Conservation (phyloP, 495 filamentous ascomycete genomes). For the Lasiosphaeriaceae sp. region DNA sequence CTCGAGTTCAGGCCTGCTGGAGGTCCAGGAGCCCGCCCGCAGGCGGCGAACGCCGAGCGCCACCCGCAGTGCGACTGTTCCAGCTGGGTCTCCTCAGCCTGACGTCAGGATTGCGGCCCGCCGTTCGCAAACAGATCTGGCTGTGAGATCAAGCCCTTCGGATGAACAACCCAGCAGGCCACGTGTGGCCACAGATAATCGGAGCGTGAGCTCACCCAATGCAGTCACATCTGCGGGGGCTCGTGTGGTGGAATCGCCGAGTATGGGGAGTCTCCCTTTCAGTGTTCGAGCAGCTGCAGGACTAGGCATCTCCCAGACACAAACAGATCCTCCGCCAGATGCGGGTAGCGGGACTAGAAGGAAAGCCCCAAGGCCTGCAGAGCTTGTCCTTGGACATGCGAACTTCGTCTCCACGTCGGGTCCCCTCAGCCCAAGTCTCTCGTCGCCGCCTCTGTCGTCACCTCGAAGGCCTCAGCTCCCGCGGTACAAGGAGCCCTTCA, state of each 20-base stretch:
- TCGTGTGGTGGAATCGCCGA: conserved; percentile 9
- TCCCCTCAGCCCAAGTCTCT: conserved; percentile 14
- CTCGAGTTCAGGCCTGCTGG: conserved; percentile 39
- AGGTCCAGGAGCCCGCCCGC: conserved; percentile 39
- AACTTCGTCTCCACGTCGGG: conserved; percentile 14
- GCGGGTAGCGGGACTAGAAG: not conserved
- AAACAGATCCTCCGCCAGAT: conserved; percentile 2
- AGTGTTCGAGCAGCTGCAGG: conserved; percentile 19
- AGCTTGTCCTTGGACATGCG: conserved; percentile 13
- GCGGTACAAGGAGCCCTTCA: conserved; percentile 63
- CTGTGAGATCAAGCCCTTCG: conserved; percentile 35
- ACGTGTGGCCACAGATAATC: conserved; percentile 40
- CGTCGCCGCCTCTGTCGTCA: conserved; percentile 12
- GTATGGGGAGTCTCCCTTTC: conserved; percentile 16
- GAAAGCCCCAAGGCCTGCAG: conserved; percentile 4
- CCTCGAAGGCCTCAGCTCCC: conserved; percentile 32
- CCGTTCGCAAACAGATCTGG: conserved; percentile 59
- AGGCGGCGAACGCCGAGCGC: conserved; percentile 40
- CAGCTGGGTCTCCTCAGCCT: conserved; percentile 32
- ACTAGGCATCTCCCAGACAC: conserved; percentile 13
- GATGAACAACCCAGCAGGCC: conserved; percentile 31
- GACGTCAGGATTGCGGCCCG: conserved; percentile 36
- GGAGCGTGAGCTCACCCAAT: conserved; percentile 35
- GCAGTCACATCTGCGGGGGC: conserved; percentile 9
- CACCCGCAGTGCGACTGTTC: conserved; percentile 41